Evolutionary conservation across 2,329 filamentous ascomycete genomes (phyloP).

Genomic region (Aspergillus quadricinctus): DNA sequence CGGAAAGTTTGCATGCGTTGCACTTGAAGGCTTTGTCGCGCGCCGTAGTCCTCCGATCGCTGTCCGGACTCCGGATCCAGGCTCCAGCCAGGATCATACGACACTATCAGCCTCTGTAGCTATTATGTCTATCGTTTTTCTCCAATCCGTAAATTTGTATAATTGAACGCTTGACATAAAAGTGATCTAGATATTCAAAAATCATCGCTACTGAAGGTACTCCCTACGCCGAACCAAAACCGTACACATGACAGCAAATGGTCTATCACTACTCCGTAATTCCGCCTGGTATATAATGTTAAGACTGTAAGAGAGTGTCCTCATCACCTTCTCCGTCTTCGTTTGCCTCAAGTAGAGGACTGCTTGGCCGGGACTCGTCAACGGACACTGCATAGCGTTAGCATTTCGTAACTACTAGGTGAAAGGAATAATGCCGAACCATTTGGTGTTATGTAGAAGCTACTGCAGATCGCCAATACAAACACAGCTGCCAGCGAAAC

Average conservation of each 20-base stretch:
- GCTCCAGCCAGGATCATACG: conserved; percentile 7
- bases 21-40: conserved; percentile 10
- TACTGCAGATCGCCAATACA: conserved; percentile 59
- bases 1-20: conserved; percentile 16
- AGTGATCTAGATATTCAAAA: neutral
- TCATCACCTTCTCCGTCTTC: conserved; percentile 17
- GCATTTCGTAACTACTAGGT: neutral
- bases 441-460: conserved; percentile 68
- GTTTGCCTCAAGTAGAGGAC: conserved; percentile 15
- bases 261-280: neutral
- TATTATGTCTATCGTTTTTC: no score
- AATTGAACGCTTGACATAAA: neutral
- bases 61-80: no score
- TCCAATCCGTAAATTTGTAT: neutral
- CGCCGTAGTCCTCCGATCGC: conserved; percentile 7
- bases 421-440: conserved; percentile 51
- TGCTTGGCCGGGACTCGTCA: conserved; percentile 7
- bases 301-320: conserved; percentile 8
- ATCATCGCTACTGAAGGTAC: neutral
- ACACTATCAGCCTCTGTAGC: neutral
- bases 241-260: neutral
- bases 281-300: neutral
- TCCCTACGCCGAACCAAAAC: neutral
- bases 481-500: conserved; percentile 68
- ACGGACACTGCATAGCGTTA: conserved; percentile 18